These are phyloP conservation scores for Escallonia herrerae DNA, from an alignment of 129 eudicot genomes.

Conservation along the genomic window DNA sequence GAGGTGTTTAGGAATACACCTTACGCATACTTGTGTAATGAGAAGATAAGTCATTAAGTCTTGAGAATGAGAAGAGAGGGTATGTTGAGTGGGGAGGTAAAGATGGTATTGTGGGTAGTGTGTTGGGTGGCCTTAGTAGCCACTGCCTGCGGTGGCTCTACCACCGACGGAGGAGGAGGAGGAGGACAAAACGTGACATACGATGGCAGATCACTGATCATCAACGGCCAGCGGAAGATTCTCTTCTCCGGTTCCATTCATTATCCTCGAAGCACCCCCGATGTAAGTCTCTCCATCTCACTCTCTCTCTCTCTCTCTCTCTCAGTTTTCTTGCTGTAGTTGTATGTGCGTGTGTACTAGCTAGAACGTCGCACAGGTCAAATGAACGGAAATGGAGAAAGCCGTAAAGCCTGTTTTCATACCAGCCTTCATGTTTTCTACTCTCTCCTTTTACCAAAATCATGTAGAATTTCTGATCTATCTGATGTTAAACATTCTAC, in stretches of 20 bases:
- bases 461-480: too few relatives aligned
- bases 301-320: constrained; percentile 2
- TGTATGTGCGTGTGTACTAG: neutral
- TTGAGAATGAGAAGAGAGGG: neutral
- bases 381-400: neutral
- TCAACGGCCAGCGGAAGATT: constrained; percentile 53
- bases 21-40: neutral
- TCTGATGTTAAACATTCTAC: too few relatives aligned
- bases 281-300: constrained; percentile 36
- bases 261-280: constrained; percentile 93
- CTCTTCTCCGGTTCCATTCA: constrained; percentile 89
- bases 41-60: neutral
- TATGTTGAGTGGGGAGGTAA: neutral
- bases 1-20: neutral
- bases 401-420: neutral
- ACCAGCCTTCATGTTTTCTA: neutral
- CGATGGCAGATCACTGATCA: constrained; percentile 75
- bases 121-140: constrained; percentile 30
- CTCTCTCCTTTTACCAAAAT: too few relatives aligned
- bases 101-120: constrained; percentile 16
- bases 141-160: constrained; percentile 5
- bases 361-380: too few relatives aligned
- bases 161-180: constrained; percentile 8
- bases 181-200: constrained; percentile 46
- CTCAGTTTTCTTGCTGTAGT: neutral